phyloP scores from a whole-genome alignment of 2,329 filamentous ascomycete genomes.

The Cladosporium sphaerospermum region DNA sequence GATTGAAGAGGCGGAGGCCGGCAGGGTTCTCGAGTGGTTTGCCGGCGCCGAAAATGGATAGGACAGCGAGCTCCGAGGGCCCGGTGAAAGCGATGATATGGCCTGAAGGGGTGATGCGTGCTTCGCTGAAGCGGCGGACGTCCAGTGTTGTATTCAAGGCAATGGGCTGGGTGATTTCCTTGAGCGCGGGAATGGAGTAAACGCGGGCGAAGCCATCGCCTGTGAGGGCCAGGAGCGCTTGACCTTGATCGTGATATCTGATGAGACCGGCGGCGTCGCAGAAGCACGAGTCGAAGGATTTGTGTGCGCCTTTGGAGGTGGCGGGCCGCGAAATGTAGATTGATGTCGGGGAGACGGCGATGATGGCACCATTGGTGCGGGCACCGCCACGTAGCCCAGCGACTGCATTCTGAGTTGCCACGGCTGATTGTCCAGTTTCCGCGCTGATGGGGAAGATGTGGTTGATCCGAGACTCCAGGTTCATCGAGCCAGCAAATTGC shows the following conservation, averaged over 20 bases:
- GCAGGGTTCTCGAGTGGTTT: constrained; percentile 44
- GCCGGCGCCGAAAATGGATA: constrained; percentile 80
- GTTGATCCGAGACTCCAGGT: constrained; percentile 63
- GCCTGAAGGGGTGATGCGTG: constrained; percentile 68
- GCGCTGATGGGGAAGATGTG: constrained; percentile 73
- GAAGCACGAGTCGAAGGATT: constrained; percentile 74
- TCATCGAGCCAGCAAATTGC: constrained; percentile 61
- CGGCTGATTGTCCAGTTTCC: constrained; percentile 67
- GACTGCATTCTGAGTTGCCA: constrained; percentile 68
- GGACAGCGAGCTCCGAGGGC: constrained; percentile 73
- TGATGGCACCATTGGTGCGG: constrained; percentile 71
- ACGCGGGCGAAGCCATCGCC: constrained; percentile 73
- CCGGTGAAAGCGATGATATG: constrained; percentile 84
- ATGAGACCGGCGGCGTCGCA: constrained; percentile 77
- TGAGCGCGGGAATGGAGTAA: constrained; percentile 80
- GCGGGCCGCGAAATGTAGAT: constrained; percentile 85
- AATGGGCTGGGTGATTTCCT: constrained; percentile 64
- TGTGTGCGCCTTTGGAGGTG: constrained; percentile 81
- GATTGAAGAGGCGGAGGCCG: constrained; percentile 66
- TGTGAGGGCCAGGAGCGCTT: constrained; percentile 77
- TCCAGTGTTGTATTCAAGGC: constrained; percentile 64
- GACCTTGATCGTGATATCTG: constrained; percentile 63
- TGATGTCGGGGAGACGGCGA: constrained; percentile 68
- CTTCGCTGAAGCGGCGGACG: constrained; percentile 60
- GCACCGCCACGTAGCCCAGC: constrained; percentile 68